Conservation (phyloP, 2,329 filamentous ascomycete species). For the Leptosphaerulina australis region DNA sequence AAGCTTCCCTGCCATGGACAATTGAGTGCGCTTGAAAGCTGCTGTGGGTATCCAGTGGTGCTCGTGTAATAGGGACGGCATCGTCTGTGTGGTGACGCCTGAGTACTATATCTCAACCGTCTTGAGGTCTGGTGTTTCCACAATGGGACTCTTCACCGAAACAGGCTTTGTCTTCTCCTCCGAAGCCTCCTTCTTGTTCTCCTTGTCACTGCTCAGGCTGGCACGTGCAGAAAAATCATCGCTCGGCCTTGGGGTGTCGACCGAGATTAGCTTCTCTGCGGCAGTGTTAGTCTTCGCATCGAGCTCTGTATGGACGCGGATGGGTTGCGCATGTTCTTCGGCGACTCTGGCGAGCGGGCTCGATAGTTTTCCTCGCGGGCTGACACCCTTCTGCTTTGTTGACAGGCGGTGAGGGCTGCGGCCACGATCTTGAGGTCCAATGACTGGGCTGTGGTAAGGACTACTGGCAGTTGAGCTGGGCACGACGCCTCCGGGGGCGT, state of each 20-base stretch:
- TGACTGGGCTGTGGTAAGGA: conserved; percentile 70
- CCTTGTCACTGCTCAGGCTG: conserved; percentile 49
- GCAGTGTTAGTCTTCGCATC: conserved; percentile 36
- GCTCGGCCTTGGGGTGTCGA: conserved; percentile 51
- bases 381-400: conserved; percentile 65
- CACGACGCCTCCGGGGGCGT: conserved; percentile 51
- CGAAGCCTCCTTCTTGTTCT: conserved; percentile 40
- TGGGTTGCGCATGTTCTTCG: conserved; percentile 63
- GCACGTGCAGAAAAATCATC: conserved; percentile 41
- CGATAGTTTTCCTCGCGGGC: conserved; percentile 69
- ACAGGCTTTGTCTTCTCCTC: conserved; percentile 29
- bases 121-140: conserved; percentile 52
- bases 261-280: conserved; percentile 52
- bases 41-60: conserved; percentile 16
- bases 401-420: conserved; percentile 71
- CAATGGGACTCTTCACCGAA: conserved; percentile 38
- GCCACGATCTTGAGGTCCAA: conserved; percentile 65
- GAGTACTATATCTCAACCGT: conserved; percentile 54
- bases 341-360: conserved; percentile 76
- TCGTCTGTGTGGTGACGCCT: background rate
- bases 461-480: conserved; percentile 57
- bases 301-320: conserved; percentile 46
- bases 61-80: background rate
- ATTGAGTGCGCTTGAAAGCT: conserved; percentile 7
- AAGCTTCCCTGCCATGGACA: background rate